Evolutionary conservation across 139 green algal species (phyloP).

Genomic region (Chlorella sp.): DNA sequence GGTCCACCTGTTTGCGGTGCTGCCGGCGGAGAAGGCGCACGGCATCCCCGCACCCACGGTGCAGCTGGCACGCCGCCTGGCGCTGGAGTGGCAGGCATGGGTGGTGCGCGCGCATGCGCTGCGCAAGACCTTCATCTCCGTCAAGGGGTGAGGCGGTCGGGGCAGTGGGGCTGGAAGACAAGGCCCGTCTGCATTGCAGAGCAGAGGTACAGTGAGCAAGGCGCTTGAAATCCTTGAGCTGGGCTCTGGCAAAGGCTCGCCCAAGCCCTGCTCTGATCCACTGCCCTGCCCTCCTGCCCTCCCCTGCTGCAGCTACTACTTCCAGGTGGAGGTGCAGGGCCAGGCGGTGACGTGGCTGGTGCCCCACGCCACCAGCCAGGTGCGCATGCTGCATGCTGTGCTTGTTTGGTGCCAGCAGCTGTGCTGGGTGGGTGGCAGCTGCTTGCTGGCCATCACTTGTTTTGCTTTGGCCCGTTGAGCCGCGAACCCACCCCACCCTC

Average conservation of each 20-base stretch:
- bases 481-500: background rate
- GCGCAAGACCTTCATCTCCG: constrained; percentile 93
- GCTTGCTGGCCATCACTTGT: too few relatives aligned
- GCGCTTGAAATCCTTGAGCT: background rate
- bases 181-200: background rate
- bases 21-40: constrained; percentile 76
- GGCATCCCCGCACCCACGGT: constrained; percentile 67
- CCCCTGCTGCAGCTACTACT: constrained; percentile 45
- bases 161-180: background rate
- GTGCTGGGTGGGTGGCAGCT: too few relatives aligned
- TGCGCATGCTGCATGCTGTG: background rate
- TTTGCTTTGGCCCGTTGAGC: too few relatives aligned
- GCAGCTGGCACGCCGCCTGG: constrained; percentile 69
- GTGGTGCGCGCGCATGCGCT: constrained; percentile 86
- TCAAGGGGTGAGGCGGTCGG: constrained; percentile 84
- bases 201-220: too few relatives aligned
- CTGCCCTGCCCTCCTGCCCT: too few relatives aligned
- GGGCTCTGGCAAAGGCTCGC: background rate
- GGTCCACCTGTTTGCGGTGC: constrained; percentile 95
- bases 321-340: constrained; percentile 92
- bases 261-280: too few relatives aligned
- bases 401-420: background rate
- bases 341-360: constrained; percentile 96
- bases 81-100: constrained; percentile 96
- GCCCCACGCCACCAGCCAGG: constrained; percentile 88